Evolutionary conservation across 345 rosid species (phyloP).

Genomic region (Psidium friedrichsthalianum): DNA sequence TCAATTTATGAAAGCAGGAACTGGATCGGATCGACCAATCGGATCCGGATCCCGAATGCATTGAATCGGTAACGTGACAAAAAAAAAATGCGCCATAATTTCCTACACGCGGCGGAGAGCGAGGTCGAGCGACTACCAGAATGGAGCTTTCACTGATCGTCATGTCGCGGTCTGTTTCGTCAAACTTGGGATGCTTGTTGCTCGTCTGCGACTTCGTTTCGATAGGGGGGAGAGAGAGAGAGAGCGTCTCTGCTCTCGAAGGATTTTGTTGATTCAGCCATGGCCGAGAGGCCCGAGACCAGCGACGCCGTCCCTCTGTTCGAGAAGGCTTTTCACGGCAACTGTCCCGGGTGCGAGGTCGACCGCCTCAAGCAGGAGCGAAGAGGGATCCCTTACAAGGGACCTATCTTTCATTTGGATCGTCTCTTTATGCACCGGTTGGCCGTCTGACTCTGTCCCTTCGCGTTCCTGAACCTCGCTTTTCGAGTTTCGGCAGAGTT

Average conservation of each 20-base stretch:
- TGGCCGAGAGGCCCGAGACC: neutral
- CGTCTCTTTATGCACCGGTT: slow-evolving; percentile 13
- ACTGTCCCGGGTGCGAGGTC: slow-evolving; percentile 9
- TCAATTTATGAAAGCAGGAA: too few species aligned
- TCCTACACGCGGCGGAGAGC: too few species aligned
- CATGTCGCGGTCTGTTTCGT: too few species aligned
- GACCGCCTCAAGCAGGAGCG: slow-evolving; percentile 7
- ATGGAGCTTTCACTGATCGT: too few species aligned
- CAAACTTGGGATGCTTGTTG: neutral
- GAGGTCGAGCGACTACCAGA: too few species aligned
- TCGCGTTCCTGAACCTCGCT: neutral
- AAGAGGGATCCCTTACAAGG: slow-evolving; percentile 7
- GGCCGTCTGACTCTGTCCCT: neutral
- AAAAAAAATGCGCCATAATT: too few species aligned
- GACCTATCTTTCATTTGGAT: slow-evolving; percentile 12
- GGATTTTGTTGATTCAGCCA: neutral
- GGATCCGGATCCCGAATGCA: too few species aligned
- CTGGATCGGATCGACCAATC: too few species aligned
- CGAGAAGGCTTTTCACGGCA: neutral
- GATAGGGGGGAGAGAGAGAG: neutral
- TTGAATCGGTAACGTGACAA: too few species aligned
- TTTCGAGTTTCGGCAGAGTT: neutral
- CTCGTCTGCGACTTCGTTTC: neutral
- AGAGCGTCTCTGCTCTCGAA: neutral
- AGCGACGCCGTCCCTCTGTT: neutral